Conservation (phyloP, 768 basidiomycete species). For the Suillus bovinus region DNA sequence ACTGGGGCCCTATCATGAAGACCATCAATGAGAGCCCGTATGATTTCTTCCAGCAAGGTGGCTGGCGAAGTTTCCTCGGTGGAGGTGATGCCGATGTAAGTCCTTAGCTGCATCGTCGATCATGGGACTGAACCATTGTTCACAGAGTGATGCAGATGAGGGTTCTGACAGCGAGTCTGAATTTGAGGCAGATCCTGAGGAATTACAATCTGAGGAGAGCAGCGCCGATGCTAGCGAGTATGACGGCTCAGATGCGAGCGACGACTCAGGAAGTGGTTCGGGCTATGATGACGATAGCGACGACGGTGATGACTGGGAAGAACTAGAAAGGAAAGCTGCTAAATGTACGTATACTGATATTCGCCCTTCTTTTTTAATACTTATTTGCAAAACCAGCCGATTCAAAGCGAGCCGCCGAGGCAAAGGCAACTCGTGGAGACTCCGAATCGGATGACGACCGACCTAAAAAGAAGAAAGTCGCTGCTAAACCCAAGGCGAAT, state of each 20-base stretch:
- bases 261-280: slow-evolving; percentile 64
- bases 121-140: slow-evolving; percentile 37
- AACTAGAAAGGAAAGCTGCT: slow-evolving; percentile 88
- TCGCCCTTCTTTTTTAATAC: neutral
- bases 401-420: slow-evolving; percentile 45
- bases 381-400: slow-evolving; percentile 39
- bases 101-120: slow-evolving; percentile 18
- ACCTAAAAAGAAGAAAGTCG: slow-evolving; percentile 45
- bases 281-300: slow-evolving; percentile 66
- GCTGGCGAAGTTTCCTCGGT: slow-evolving; percentile 89
- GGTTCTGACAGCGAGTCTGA: slow-evolving; percentile 69
- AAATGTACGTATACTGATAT: slow-evolving; percentile 55
- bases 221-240: slow-evolving; percentile 57
- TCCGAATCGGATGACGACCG: slow-evolving; percentile 54
- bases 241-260: slow-evolving; percentile 52
- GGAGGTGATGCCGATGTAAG: slow-evolving; percentile 69
- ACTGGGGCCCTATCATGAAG: slow-evolving; percentile 99
- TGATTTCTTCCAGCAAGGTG: slow-evolving; percentile 95
- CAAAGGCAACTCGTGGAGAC: slow-evolving; percentile 40
- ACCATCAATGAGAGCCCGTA: slow-evolving; percentile 95
- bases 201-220: slow-evolving; percentile 41
- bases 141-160: slow-evolving; percentile 60
- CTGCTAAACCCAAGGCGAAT: slow-evolving; percentile 36
- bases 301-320: slow-evolving; percentile 94
- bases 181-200: slow-evolving; percentile 54